These are phyloP conservation scores for Aspergillus sp. DNA, from an alignment of 2,329 filamentous ascomycete species.

Conservation along the genomic window DNA sequence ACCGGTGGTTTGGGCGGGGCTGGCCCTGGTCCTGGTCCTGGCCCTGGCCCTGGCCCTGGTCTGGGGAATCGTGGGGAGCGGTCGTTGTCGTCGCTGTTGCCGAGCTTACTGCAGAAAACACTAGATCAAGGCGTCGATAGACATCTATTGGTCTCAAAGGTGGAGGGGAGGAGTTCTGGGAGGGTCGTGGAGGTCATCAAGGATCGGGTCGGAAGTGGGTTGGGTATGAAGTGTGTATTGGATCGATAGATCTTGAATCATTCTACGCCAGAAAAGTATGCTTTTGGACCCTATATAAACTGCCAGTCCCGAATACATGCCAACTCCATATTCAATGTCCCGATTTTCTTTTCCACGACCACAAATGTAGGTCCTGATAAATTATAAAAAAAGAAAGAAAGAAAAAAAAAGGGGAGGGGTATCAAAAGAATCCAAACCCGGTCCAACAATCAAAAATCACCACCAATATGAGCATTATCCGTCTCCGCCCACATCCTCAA, in stretches of 20 bases:
- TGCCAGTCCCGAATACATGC: not conserved
- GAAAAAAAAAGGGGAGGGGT: slow-evolving; percentile 12
- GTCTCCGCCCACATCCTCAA: slow-evolving; percentile 34
- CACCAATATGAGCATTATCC: slow-evolving; percentile 16
- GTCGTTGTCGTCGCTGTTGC: slow-evolving; percentile 11
- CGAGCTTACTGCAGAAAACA: slow-evolving; percentile 26
- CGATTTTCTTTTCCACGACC: not conserved
- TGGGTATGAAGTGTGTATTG: slow-evolving; percentile 33
- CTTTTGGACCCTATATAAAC: too few species aligned
- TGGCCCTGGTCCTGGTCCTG: not conserved
- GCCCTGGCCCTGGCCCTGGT: not conserved
- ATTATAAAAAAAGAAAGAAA: not conserved
- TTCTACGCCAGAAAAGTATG: too few species aligned
- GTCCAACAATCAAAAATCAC: not conserved
- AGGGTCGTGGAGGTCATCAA: slow-evolving; percentile 33
- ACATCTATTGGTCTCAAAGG: slow-evolving; percentile 29
- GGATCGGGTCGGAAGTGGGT: slow-evolving; percentile 26
- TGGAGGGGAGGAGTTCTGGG: slow-evolving; percentile 12
- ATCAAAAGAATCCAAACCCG: slow-evolving; percentile 15
- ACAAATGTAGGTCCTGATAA: too few species aligned
- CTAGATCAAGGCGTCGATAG: slow-evolving; percentile 34
- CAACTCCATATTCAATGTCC: not conserved
- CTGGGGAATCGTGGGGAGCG: not conserved
- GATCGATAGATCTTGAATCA: not conserved
- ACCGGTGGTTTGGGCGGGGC: slow-evolving; percentile 21